Conservation (phyloP, 1,139 yeast species). For the Yamadazyma diospyri region DNA sequence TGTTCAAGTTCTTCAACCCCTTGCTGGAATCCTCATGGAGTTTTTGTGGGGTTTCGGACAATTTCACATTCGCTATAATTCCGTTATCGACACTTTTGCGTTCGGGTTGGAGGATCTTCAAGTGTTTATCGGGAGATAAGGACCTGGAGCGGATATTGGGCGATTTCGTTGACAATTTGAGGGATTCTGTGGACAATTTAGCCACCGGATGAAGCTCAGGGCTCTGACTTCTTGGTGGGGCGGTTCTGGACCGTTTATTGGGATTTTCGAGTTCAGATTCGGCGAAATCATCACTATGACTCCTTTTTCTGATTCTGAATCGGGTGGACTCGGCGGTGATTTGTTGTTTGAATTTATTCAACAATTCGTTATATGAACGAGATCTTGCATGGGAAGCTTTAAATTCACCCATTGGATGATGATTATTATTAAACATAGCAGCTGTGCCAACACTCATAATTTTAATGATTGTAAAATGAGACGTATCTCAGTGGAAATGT, state of each 20-base stretch:
- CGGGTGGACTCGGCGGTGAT: slow-evolving; percentile 13
- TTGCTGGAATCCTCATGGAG: slow-evolving; percentile 2
- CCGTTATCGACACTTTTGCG: slow-evolving; percentile 4
- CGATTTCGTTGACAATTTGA: slow-evolving; percentile 7
- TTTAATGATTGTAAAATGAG: slow-evolving; percentile 3
- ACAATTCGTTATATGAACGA: slow-evolving; percentile 26
- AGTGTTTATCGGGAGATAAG: slow-evolving; percentile 26
- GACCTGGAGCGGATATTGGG: slow-evolving; percentile 26
- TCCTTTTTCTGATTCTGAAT: slow-evolving; percentile 15
- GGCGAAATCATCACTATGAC: slow-evolving; percentile 10
- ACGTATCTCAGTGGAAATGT: too few species aligned
- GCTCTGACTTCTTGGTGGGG: slow-evolving; percentile 36
- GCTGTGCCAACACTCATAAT: slow-evolving; percentile 22
- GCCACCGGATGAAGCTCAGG: slow-evolving; percentile 7
- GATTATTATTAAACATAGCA: slow-evolving; percentile 30
- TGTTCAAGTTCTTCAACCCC: slow-evolving; percentile 3
- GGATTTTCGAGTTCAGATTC: slow-evolving; percentile 3
- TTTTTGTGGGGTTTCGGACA: neutral
- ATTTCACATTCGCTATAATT: neutral
- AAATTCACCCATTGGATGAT: slow-evolving; percentile 18
- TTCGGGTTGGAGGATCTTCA: slow-evolving; percentile 20
- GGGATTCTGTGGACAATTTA: neutral
- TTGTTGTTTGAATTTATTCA: slow-evolving; percentile 25
- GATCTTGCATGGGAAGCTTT: slow-evolving; percentile 33
- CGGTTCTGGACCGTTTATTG: slow-evolving; percentile 45